These are phyloP conservation scores for Coniochaeta sp. DNA, from an alignment of 2,329 filamentous ascomycete species.

Conservation along the genomic window DNA sequence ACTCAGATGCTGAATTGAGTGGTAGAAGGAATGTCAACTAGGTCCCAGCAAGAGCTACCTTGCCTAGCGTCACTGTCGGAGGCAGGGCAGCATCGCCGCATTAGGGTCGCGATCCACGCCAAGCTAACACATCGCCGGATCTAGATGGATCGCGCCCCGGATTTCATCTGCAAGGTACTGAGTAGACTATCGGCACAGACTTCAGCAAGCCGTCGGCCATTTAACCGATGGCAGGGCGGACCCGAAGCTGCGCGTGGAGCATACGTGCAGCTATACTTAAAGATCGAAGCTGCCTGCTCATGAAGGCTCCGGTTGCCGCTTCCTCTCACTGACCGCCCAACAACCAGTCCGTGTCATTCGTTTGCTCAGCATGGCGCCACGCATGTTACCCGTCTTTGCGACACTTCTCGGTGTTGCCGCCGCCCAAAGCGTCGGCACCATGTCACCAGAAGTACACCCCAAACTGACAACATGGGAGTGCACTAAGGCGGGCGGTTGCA, in stretches of 20 bases:
- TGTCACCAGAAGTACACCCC: slow-evolving; percentile 38
- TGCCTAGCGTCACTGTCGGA: neutral
- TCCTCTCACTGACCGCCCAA: neutral
- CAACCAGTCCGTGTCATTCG: neutral
- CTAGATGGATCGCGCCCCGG: neutral
- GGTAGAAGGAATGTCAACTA: too few relatives aligned
- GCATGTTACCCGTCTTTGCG: slow-evolving; percentile 13
- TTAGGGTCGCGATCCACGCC: neutral
- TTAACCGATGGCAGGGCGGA: neutral
- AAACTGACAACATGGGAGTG: slow-evolving; percentile 43
- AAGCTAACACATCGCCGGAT: neutral
- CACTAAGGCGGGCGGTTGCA: slow-evolving; percentile 40
- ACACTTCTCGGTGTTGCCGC: slow-evolving; percentile 13
- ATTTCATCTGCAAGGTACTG: neutral
- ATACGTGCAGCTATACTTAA: neutral
- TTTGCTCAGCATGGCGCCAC: slow-evolving; percentile 3
- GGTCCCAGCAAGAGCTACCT: too few relatives aligned
- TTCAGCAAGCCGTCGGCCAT: neutral
- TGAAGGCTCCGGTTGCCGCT: neutral
- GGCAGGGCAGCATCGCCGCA: neutral
- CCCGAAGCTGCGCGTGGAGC: neutral
- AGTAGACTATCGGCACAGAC: neutral
- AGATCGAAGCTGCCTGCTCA: neutral
- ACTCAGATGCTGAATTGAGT: too few relatives aligned
- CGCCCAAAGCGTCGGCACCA: slow-evolving; percentile 29